These are phyloP conservation scores for Cryptosporidium sp. DNA, from an alignment of 169 alveolate genomes.

Conservation along the genomic window DNA sequence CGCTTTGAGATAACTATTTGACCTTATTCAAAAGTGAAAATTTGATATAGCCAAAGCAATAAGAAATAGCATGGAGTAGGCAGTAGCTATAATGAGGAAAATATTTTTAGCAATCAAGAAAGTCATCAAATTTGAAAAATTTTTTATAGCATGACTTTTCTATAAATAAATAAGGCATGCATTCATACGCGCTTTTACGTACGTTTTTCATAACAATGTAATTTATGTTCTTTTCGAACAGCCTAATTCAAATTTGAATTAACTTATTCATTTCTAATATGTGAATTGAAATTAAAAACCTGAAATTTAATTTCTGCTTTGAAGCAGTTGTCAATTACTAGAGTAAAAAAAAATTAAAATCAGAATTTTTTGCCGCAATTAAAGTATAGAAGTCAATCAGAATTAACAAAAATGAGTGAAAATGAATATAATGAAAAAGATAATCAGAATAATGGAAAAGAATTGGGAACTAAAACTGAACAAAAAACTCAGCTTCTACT, in stretches of 20 bases:
- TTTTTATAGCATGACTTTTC: neutral
- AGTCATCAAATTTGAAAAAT: neutral
- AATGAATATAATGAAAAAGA: neutral
- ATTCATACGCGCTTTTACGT: conserved; percentile 26
- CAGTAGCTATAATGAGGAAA: neutral
- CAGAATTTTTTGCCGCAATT: neutral
- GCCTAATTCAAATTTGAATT: neutral
- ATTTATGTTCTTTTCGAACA: neutral
- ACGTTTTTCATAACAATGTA: neutral
- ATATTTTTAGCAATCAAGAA: neutral
- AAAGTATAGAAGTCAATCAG: neutral
- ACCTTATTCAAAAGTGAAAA: neutral
- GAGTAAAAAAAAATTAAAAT: neutral
- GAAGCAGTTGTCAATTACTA: neutral
- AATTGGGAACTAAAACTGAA: neutral
- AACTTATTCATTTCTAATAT: too few relatives aligned
- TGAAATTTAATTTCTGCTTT: neutral
- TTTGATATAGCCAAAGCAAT: neutral
- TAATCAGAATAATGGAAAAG: neutral
- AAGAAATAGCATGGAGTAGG: neutral
- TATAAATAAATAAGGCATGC: neutral
- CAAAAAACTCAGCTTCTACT: neutral
- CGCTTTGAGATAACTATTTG: neutral
- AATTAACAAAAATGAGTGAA: neutral
- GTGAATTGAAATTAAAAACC: neutral